Evolutionary conservation across 352 stramenopile genomes (phyloP).

Genomic region (Pythium biforme): DNA sequence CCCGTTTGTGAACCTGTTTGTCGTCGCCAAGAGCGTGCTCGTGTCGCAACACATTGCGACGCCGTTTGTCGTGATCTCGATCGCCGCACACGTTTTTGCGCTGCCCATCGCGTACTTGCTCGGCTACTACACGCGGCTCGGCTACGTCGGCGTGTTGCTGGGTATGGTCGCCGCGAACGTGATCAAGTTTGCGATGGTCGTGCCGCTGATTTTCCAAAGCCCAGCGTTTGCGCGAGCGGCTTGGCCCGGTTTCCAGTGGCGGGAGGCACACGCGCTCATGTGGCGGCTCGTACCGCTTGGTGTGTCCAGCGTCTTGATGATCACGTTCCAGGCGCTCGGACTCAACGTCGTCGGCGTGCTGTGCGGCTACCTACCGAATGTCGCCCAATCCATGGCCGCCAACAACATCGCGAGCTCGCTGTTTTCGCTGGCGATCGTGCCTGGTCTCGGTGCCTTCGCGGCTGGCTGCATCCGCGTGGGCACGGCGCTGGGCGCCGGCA

Average conservation of each 20-base stretch:
- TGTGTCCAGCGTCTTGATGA: slow-evolving; percentile 46
- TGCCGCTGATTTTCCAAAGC: slow-evolving; percentile 28
- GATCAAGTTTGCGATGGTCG: slow-evolving; percentile 31
- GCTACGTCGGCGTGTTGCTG: slow-evolving; percentile 38
- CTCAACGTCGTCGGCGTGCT: slow-evolving; percentile 47
- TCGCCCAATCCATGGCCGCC: slow-evolving; percentile 44
- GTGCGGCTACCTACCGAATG: slow-evolving; percentile 51
- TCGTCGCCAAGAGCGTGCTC: slow-evolving; percentile 31
- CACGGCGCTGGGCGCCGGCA: slow-evolving; percentile 52
- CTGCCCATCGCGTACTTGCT: slow-evolving; percentile 33
- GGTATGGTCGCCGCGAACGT: slow-evolving; percentile 26
- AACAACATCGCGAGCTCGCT: slow-evolving; percentile 48
- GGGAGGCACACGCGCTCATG: slow-evolving; percentile 21
- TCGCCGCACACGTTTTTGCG: slow-evolving; percentile 25
- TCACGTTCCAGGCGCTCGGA: slow-evolving; percentile 42
- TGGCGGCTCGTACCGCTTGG: slow-evolving; percentile 23
- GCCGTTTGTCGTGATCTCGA: slow-evolving; percentile 32
- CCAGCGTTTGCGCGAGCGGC: slow-evolving; percentile 21
- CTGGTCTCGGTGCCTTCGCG: slow-evolving; percentile 44
- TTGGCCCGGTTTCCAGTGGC: slow-evolving; percentile 34
- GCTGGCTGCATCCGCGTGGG: slow-evolving; percentile 55
- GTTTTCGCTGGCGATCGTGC: slow-evolving; percentile 46
- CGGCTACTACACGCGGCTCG: slow-evolving; percentile 36
- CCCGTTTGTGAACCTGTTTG: slow-evolving; percentile 20
- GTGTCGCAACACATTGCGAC: slow-evolving; percentile 38